phyloP scores from a whole-genome alignment of 768 basidiomycete genomes.

The Leccinum aurantiacum region DNA sequence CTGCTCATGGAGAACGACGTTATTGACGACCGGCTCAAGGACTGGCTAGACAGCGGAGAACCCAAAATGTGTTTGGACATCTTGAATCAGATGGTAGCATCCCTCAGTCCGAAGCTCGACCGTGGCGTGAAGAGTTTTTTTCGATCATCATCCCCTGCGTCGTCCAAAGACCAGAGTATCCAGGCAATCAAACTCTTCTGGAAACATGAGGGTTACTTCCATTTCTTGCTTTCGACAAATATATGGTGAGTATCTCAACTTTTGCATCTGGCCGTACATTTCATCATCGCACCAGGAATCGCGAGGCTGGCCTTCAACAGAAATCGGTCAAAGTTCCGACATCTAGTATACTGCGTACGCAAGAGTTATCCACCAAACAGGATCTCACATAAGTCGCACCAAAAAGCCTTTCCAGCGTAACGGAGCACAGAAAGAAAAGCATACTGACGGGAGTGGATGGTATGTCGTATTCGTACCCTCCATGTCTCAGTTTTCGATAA shows the following conservation, averaged over 20 bases:
- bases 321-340: not conserved
- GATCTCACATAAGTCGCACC: not conserved
- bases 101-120: not conserved
- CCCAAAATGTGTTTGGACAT: constrained; percentile 2
- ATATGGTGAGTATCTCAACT: not conserved
- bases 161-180: not conserved
- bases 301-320: not conserved
- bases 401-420: not conserved
- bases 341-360: not conserved
- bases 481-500: not conserved
- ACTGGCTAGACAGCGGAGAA: constrained; percentile 11
- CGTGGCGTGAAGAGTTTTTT: not conserved
- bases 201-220: constrained; percentile 7
- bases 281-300: not conserved
- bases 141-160: not conserved
- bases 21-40: constrained; percentile 8
- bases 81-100: constrained; percentile 11
- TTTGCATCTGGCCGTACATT: not conserved
- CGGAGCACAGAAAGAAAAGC: not conserved
- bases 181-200: constrained; percentile 9
- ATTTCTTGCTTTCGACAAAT: constrained; percentile 12
- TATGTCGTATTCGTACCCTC: not conserved
- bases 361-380: not conserved
- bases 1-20: not conserved
- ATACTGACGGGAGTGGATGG: not conserved